Percentiles rank a stretch among this genome's conserved stretches.
Evolutionary conservation across 2,329 filamentous ascomycete genomes (phyloP).

Genomic region (Dactylellina parvicollis): DNA sequence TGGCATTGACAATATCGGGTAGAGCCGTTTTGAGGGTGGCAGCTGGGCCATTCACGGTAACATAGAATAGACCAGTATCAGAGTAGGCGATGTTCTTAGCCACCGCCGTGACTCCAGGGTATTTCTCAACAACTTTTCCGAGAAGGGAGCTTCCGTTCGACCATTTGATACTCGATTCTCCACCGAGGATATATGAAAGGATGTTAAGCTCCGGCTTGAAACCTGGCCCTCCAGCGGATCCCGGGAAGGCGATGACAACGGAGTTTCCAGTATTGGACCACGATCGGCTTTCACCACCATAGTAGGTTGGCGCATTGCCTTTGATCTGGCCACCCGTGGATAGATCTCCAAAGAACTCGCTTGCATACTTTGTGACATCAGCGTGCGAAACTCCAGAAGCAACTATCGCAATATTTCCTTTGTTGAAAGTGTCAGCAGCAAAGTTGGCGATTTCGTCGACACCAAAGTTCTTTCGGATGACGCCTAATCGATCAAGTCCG

Average conservation of each 20-base stretch:
- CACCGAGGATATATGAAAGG: conserved; percentile 87
- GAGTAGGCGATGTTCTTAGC: conserved; percentile 88
- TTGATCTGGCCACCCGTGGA: conserved; percentile 69
- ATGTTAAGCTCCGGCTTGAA: conserved; percentile 92
- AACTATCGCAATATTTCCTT: conserved; percentile 89
- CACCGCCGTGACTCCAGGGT: conserved; percentile 73
- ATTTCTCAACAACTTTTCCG: conserved; percentile 76
- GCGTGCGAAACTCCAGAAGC: conserved; percentile 83
- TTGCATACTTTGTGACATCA: conserved; percentile 86
- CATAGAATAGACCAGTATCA: conserved; percentile 87
- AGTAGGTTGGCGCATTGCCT: conserved; percentile 78
- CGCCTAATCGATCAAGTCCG: conserved; percentile 78
- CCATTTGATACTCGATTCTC: conserved; percentile 94
- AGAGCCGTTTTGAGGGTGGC: conserved; percentile 77
- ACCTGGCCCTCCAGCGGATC: conserved; percentile 72
- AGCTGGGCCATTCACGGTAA: conserved; percentile 81
- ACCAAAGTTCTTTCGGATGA: conserved; percentile 77
- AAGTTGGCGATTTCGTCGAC: conserved; percentile 80
- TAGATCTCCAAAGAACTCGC: conserved; percentile 85
- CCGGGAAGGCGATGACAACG: conserved; percentile 90
- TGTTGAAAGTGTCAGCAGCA: conserved; percentile 81
- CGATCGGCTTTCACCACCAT: conserved; percentile 91
- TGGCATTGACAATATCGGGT: conserved; percentile 78
- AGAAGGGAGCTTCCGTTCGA: conserved; percentile 90
- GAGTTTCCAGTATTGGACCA: conserved; percentile 80